Conservation (phyloP, 2,329 filamentous ascomycete genomes). For the Intubia oerlemansii region DNA sequence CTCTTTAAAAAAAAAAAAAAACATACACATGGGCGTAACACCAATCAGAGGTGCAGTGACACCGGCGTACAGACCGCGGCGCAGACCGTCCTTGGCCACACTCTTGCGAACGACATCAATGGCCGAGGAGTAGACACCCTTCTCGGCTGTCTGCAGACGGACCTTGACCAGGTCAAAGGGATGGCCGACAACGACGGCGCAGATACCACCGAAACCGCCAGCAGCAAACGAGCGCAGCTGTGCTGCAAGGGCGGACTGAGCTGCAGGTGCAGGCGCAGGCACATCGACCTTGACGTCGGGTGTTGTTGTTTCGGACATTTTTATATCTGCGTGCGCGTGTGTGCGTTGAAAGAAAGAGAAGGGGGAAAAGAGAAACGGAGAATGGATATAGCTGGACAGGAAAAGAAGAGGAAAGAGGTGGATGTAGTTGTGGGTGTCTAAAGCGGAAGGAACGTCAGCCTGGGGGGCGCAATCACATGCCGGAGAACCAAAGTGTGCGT, state of each 20-base stretch:
- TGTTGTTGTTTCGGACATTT: too few relatives aligned
- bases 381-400: too few relatives aligned
- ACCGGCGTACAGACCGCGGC: slow-evolving; percentile 78
- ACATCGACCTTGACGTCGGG: slow-evolving; percentile 13
- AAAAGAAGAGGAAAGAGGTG: too few relatives aligned
- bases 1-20: not conserved
- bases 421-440: too few relatives aligned
- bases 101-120: slow-evolving; percentile 84
- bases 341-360: not conserved
- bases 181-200: slow-evolving; percentile 84
- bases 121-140: slow-evolving; percentile 74
- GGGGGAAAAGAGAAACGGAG: not conserved
- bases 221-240: slow-evolving; percentile 65
- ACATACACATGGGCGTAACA: slow-evolving; percentile 96
- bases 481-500: too few relatives aligned
- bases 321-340: slow-evolving; percentile 1
- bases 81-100: slow-evolving; percentile 64
- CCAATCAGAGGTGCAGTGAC: slow-evolving; percentile 87
- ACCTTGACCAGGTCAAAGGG: slow-evolving; percentile 98
- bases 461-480: too few relatives aligned
- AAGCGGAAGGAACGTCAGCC: too few relatives aligned
- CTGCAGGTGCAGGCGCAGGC: slow-evolving; percentile 14
- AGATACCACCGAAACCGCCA: slow-evolving; percentile 83
- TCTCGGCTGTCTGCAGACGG: slow-evolving; percentile 85
- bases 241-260: slow-evolving; percentile 14